Percentiles rank a stretch among this genome's conserved stretches.
phyloP scores from a whole-genome alignment of 805 yeast genomes.

The Blastobotrys muscicola region DNA sequence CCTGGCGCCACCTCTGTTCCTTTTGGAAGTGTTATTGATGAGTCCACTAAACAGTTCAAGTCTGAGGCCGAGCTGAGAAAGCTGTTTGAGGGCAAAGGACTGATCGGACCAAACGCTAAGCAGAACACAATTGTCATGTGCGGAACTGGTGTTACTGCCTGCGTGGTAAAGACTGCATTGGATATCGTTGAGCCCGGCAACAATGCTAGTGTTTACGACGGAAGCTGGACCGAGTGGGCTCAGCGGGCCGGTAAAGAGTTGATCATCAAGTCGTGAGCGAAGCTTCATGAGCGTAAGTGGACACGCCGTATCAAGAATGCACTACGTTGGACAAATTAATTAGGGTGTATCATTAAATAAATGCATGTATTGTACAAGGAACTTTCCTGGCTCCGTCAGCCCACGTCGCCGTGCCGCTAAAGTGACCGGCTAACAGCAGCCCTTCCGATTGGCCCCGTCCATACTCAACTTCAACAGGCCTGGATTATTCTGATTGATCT shows the following conservation, averaged over 20 bases:
- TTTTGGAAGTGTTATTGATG: slow-evolving; percentile 49
- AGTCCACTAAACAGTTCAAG: slow-evolving; percentile 38
- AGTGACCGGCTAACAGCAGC: slow-evolving; percentile 6
- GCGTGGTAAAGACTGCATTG: slow-evolving; percentile 70
- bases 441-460: slow-evolving; percentile 3
- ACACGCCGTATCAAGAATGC: background rate
- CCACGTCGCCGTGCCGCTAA: no score
- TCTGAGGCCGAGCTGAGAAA: slow-evolving; percentile 36
- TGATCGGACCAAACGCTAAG: slow-evolving; percentile 22
- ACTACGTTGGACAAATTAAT: background rate
- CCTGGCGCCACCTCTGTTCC: slow-evolving; percentile 77
- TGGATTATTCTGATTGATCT: slow-evolving; percentile 11
- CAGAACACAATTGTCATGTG: slow-evolving; percentile 82
- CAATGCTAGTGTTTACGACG: slow-evolving; percentile 54
- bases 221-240: slow-evolving; percentile 63
- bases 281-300: no score
- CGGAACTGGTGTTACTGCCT: slow-evolving; percentile 95
- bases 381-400: no score
- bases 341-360: background rate
- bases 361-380: background rate
- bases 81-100: slow-evolving; percentile 29
- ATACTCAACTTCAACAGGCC: slow-evolving; percentile 13
- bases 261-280: slow-evolving; percentile 35
- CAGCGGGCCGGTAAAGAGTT: slow-evolving; percentile 52
- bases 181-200: slow-evolving; percentile 38